Evolutionary conservation across 495 filamentous ascomycete genomes (phyloP).

Genomic region (Evansstolkia leycettana): DNA sequence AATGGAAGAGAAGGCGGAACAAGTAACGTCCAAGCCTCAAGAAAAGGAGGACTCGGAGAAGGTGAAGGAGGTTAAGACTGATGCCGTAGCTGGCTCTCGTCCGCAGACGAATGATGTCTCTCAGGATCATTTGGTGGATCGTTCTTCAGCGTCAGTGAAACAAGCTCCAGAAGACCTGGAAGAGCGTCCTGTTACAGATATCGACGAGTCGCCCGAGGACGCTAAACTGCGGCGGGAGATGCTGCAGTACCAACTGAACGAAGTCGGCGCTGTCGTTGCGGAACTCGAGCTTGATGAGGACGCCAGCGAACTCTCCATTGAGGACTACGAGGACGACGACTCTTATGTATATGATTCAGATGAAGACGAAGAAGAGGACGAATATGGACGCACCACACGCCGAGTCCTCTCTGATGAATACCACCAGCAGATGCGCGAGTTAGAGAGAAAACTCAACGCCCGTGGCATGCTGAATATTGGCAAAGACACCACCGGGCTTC

Average conservation of each 20-base stretch:
- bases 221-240: conserved; percentile 75
- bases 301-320: conserved; percentile 42
- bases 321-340: conserved; percentile 39
- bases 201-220: conserved; percentile 68
- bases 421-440: conserved; percentile 63
- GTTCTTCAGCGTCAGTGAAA: too few species aligned
- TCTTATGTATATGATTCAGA: conserved; percentile 36
- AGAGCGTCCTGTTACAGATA: conserved; percentile 12
- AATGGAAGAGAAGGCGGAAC: neutral
- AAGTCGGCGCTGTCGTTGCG: conserved; percentile 85
- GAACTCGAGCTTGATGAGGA: conserved; percentile 77
- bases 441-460: conserved; percentile 60
- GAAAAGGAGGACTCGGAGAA: neutral
- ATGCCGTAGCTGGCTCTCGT: too few species aligned
- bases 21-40: neutral
- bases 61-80: neutral
- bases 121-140: too few species aligned
- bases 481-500: conserved; percentile 26
- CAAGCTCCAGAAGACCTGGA: conserved; percentile 1
- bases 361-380: conserved; percentile 47
- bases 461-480: conserved; percentile 41
- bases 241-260: conserved; percentile 75
- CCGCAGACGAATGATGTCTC: too few species aligned
- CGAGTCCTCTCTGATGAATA: conserved; percentile 58
- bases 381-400: conserved; percentile 55